Evolutionary conservation across 1,139 yeast genomes (phyloP), one percentile per base, ranked within the genome.

Genomic region (Saccharomycopsis crataegensis): DNA sequence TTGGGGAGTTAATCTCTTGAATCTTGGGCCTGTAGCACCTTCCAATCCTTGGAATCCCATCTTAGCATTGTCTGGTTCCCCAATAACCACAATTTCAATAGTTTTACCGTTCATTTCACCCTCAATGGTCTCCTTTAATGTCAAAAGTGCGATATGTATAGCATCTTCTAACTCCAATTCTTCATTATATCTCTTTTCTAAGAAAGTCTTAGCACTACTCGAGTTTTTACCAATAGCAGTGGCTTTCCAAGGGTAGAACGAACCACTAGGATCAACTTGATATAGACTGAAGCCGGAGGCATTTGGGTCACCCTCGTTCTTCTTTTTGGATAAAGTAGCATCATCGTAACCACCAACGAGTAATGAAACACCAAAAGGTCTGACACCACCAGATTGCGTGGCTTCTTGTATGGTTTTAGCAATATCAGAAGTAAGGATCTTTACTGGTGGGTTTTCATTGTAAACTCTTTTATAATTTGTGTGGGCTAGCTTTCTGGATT

Each of bases 161-260:
- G 98, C 99, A 68, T 94, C 99, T 72, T 94, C 99, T 59, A 94
- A 77, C 72, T 94, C 99, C 66, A 94, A 76, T 67, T 93, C 96
- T 61, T 90, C 95, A 66, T 90, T 91, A 97, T 98, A 94, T 72
- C 99, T 84, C 74, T 94, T 94, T 68, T 94, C 99, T 66, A 94
- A 75, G 65, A 94, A 94, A 0, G 99, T 93, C 74, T 94, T 93
- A 41, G 99, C 99, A 8, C 95, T 86, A 46, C 83, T 82, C 6
- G 96, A 83, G 34, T 96, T 95, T 68, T 90, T 91, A 59, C 99
- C 99, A 63, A 94, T 93, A 34, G 99, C 98, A 3, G 99, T 93
- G 34, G 99, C 99, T 71, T 93, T 93, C 99, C 99, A 94, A n/a
- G 99, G 98, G 78, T 89, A 94, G 69, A 86, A 94, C 53, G 96